phyloP scores from a whole-genome alignment of 2,329 filamentous ascomycete species.

The Colletotrichum aenigma region DNA sequence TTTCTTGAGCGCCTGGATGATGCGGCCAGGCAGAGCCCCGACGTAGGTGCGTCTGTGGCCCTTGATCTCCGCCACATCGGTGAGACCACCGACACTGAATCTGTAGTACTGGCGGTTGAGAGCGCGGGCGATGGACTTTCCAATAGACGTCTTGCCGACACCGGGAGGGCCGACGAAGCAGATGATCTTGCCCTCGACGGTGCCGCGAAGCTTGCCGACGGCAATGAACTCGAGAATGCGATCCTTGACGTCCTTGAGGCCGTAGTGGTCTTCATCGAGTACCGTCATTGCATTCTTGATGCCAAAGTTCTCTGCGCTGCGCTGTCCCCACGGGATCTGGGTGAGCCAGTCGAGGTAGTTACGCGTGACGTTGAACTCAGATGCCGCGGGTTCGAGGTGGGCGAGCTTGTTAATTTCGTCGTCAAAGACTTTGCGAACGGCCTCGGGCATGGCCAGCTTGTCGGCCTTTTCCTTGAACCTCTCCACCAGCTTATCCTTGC shows the following conservation, averaged over 20 bases:
- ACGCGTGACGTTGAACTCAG: conserved; percentile 97
- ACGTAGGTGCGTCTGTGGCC: conserved; percentile 96
- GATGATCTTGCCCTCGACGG: conserved; percentile 96
- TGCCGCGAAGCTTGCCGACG: conserved; percentile 94
- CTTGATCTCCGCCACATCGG: conserved; percentile 98
- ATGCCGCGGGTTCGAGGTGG: conserved; percentile 92
- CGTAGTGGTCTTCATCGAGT: conserved; percentile 95
- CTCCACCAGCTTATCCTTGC: conserved; percentile 97
- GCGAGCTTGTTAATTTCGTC: conserved; percentile 98
- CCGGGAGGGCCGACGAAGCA: conserved; percentile 97
- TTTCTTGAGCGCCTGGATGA: conserved; percentile 98
- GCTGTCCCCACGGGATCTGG: conserved; percentile 95
- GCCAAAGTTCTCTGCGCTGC: conserved; percentile 95
- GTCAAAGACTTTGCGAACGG: conserved; percentile 96
- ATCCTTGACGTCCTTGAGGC: conserved; percentile 97
- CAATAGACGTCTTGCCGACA: conserved; percentile 98
- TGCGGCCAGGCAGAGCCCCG: conserved; percentile 90
- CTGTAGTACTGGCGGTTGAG: conserved; percentile 97
- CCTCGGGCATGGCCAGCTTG: conserved; percentile 95
- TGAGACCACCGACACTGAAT: conserved; percentile 95
- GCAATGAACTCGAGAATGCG: conserved; percentile 98
- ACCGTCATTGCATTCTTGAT: conserved; percentile 91
- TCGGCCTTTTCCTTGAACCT: conserved; percentile 95
- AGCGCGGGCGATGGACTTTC: conserved; percentile 95
- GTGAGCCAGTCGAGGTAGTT: conserved; percentile 99